Base-by-base conservation (phyloP, 495 filamentous ascomycete genomes). In the Daldinia loculata region DNA sequence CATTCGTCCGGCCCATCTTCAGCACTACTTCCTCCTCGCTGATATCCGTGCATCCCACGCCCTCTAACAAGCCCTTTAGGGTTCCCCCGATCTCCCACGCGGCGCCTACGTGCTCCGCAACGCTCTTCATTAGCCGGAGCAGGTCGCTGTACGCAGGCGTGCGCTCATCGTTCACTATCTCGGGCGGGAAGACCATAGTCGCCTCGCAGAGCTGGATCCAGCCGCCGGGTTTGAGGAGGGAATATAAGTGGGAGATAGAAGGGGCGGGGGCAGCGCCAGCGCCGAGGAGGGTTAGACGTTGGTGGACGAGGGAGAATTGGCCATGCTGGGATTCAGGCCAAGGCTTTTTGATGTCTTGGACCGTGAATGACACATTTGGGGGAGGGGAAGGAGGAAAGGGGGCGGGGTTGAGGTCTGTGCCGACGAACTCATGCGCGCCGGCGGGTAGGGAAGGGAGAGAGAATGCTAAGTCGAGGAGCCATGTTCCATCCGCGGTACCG, bases 131-230 rank as follows among this genome's bases (percentile, higher is more conserved):
- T 5, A 48, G 43, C 19, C 43, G 43, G 19, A 48, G 41, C 11
- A 29, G 11, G 6, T 32, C 43, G 14, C n/a, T 17, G 7, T 55
- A 55, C 14, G 51, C 24, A 7, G 24, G 26, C 26, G 51, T 55
- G 26, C 51, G 26, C 14, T 55, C 51, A 15, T 55, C 27, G 29
- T 19, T 55, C 7, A 55, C 51, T n/a, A 55, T 55, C 26, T 55
- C 51, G 0, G 26, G 26, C 29, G 51, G 51, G 26, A 55, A 55
- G 14, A n/a, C 27, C 51, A 55, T 55, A 29, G 26, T 30, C 29
- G 26, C 51, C 29, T 55, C 51, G 29, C 51, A 29, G 24, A 55
- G 26, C 51, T 53, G 51, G n/a, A 55, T 32, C 51, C 51, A 55
- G n/a, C 51, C 51, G 15, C 51, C 51, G 7, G 51, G 51, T 15